phyloP scores from a whole-genome alignment of 2,329 filamentous ascomycete species.

The Drechslera avenae region DNA sequence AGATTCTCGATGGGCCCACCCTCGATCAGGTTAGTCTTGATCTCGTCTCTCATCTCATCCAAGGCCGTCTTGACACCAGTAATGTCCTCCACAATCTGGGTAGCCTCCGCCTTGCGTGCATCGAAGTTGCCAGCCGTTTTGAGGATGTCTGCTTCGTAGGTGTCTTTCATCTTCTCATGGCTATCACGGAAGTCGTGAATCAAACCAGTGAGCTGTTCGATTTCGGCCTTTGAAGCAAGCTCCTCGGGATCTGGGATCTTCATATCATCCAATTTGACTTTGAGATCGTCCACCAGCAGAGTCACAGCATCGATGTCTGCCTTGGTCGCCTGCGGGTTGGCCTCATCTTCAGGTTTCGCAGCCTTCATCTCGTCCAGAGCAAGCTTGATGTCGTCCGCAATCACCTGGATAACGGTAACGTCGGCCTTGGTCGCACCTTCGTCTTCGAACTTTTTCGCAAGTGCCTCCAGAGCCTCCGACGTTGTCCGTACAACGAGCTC shows the following conservation, averaged over 20 bases:
- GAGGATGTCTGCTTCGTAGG: conserved; percentile 74
- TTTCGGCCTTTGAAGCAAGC: conserved; percentile 76
- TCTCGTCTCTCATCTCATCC: conserved; percentile 75
- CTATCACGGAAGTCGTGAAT: conserved; percentile 59
- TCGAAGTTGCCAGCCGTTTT: conserved; percentile 79
- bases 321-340: conserved; percentile 73
- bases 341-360: conserved; percentile 55
- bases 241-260: conserved; percentile 71
- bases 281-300: conserved; percentile 82
- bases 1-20: conserved; percentile 68
- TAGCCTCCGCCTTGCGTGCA: conserved; percentile 82
- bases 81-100: conserved; percentile 76
- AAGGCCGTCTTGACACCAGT: conserved; percentile 78
- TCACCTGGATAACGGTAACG: conserved; percentile 73
- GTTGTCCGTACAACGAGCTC: conserved; percentile 76
- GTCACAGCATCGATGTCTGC: conserved; percentile 80
- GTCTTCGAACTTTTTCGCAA: conserved; percentile 70
- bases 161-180: conserved; percentile 72
- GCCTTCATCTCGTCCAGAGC: conserved; percentile 71
- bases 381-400: conserved; percentile 77
- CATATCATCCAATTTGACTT: conserved; percentile 75
- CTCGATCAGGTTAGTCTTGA: conserved; percentile 77
- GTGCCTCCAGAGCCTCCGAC: conserved; percentile 70
- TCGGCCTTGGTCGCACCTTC: conserved; percentile 78
- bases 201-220: conserved; percentile 65